Conservation (phyloP, 1,284 basidiomycete species). For the Vanrija humicola region DNA sequence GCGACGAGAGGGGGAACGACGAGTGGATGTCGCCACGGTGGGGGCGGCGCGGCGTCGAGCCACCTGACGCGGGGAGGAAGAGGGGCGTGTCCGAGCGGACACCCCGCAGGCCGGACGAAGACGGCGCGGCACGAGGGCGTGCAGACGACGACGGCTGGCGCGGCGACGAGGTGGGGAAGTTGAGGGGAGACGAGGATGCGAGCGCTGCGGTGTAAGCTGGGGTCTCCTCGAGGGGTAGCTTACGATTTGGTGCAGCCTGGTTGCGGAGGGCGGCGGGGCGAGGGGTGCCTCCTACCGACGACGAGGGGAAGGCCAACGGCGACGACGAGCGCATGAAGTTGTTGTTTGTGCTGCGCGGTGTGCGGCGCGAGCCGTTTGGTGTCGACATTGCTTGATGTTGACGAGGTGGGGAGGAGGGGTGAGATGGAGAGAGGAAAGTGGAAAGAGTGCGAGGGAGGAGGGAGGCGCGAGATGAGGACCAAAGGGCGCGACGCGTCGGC, state of each 20-base stretch:
- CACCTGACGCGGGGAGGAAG: conserved; percentile 50
- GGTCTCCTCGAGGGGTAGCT: neutral
- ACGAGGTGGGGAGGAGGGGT: neutral
- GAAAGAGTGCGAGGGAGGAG: neutral
- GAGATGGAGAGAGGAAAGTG: neutral
- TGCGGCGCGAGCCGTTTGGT: conserved; percentile 13
- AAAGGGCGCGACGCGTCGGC: neutral
- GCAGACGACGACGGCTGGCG: conserved; percentile 52
- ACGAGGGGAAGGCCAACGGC: conserved; percentile 41
- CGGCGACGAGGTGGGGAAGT: conserved; percentile 70
- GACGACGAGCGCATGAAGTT: conserved; percentile 27
- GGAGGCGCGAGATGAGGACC: neutral
- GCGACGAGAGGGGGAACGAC: conserved; percentile 63
- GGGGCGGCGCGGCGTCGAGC: conserved; percentile 61
- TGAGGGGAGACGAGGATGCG: conserved; percentile 57
- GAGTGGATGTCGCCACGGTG: conserved; percentile 81
- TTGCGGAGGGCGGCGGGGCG: conserved; percentile 16
- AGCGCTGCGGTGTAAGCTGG: neutral
- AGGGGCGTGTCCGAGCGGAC: conserved; percentile 38
- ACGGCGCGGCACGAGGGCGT: conserved; percentile 22
- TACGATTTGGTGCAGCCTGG: conserved; percentile 13
- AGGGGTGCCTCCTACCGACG: conserved; percentile 36
- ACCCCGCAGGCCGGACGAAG: conserved; percentile 14
- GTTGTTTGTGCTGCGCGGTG: neutral
- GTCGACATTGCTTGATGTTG: conserved; percentile 25